A percentile compares a stretch with the other conserved stretches of the same genome.
phyloP scores from a whole-genome alignment of 2,329 filamentous ascomycete genomes.

The Cladobotryum mycophilum region DNA sequence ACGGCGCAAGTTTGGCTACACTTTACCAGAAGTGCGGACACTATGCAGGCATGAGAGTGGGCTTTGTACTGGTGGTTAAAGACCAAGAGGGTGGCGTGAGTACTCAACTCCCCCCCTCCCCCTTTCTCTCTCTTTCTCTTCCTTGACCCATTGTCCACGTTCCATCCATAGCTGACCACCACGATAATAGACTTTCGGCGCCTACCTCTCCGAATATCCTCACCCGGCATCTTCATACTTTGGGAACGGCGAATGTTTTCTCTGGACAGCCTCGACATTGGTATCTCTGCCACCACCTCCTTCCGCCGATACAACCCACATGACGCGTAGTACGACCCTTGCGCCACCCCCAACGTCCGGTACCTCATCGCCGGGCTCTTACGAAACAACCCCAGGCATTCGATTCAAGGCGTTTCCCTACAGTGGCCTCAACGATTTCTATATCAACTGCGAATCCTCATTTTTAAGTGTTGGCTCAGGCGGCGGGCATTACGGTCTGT shows the following conservation, averaged over 20 bases:
- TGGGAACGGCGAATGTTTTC: slow-evolving; percentile 90
- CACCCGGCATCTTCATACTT: slow-evolving; percentile 80
- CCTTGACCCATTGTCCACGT: neutral
- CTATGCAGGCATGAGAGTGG: slow-evolving; percentile 63
- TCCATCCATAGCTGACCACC: neutral
- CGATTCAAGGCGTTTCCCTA: slow-evolving; percentile 98
- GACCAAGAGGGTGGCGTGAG: slow-evolving; percentile 70
- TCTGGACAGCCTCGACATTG: slow-evolving; percentile 55
- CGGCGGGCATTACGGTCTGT: slow-evolving; percentile 87
- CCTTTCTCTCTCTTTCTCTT: no score
- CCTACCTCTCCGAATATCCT: slow-evolving; percentile 86
- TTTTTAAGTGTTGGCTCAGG: slow-evolving; percentile 83
- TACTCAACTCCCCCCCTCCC: no score
- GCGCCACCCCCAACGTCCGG: slow-evolving; percentile 22
- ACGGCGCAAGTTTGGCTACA: slow-evolving; percentile 81
- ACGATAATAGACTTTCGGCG: slow-evolving; percentile 65
- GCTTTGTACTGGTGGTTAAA: slow-evolving; percentile 82
- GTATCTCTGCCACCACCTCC: slow-evolving; percentile 47
- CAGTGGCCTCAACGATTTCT: slow-evolving; percentile 92
- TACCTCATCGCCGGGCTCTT: slow-evolving; percentile 45
- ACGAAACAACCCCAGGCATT: slow-evolving; percentile 41
- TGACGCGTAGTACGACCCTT: slow-evolving; percentile 36
- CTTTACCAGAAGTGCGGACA: slow-evolving; percentile 73
- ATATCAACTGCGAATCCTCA: slow-evolving; percentile 82
- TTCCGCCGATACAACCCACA: slow-evolving; percentile 44